Conservation (phyloP, 2,329 filamentous ascomycete species). For the Colletotrichum abscissum region DNA sequence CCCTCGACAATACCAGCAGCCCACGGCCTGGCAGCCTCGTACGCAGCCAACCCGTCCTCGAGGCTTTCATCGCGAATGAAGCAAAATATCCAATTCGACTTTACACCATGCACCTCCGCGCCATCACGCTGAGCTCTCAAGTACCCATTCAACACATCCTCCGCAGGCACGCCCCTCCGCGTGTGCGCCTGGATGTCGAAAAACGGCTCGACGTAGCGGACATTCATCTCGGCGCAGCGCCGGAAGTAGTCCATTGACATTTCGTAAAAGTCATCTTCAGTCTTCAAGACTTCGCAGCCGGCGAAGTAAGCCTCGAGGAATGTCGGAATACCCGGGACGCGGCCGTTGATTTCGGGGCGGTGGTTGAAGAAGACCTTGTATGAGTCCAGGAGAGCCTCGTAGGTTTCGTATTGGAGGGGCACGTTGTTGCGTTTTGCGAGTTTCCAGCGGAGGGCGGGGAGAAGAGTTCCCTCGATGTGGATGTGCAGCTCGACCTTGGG, state of each 20-base stretch:
- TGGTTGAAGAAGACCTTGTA: constrained; percentile 61
- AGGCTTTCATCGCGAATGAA: constrained; percentile 54
- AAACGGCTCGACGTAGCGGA: constrained; percentile 83
- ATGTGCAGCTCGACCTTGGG: constrained; percentile 88
- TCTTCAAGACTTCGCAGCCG: constrained; percentile 76
- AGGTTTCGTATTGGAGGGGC: constrained; percentile 72
- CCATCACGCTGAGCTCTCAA: constrained; percentile 46
- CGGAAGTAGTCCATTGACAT: constrained; percentile 79
- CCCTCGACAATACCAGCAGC: constrained; percentile 39
- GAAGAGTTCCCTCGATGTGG: constrained; percentile 81
- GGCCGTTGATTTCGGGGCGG: constrained; percentile 49
- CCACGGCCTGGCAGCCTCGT: constrained; percentile 52
- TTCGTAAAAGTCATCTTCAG: constrained; percentile 75
- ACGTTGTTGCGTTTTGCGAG: constrained; percentile 74
- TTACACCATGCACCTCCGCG: constrained; percentile 41
- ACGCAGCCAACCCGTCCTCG: constrained; percentile 51
- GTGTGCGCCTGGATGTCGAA: constrained; percentile 85
- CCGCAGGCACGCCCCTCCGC: constrained; percentile 69
- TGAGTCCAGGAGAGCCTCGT: constrained; percentile 67
- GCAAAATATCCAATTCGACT: constrained; percentile 53
- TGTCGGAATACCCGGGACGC: constrained; percentile 42
- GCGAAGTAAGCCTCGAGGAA: constrained; percentile 85
- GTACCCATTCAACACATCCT: constrained; percentile 71
- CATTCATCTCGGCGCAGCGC: constrained; percentile 71
- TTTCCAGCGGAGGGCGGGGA: constrained; percentile 75